Base-by-base conservation (phyloP, 2,329 filamentous ascomycete genomes). In the Penicillium sp. region DNA sequence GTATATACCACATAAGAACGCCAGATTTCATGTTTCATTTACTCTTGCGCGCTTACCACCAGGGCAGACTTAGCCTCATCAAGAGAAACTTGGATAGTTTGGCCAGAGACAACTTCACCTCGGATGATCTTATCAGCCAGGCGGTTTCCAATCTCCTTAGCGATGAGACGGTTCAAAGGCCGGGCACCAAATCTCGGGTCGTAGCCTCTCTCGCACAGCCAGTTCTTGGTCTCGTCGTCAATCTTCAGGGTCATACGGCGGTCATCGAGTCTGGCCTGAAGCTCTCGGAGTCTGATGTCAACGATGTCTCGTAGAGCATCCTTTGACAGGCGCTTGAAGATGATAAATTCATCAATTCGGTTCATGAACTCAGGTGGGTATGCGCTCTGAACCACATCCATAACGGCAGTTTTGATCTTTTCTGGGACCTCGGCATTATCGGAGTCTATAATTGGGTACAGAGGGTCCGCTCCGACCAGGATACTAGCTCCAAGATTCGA, bases 361-460 rank as follows among this genome's bases (percentile, higher is more conserved):
- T 99, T 97, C 61, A 97, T 83, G 80, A 97, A 99, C 72, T 97
- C 94, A 3, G 94, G 94, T 5, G 93, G 86, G 70, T 97, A 88
- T 1, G 81, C 76, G 9, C 80, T 74, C 17, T 88, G 81, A 1
- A 97, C 92, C 16, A 95, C 86, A 67, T 96, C 89, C 86, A 97
- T 91, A 51, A 97, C 92, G 0, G 89, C 87, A 55, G 84, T 80
- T 67, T 90, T 90, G 44, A 92, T 84, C 0, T 85, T 84, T 0
- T 86, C 82, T 16, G 88, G 85, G 55, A 97, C 86, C 31, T 89
- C 86, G 38, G 88, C 87, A 46, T 84, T 81, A 1, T 79, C 69
- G 4, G 81, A 82, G 60, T 88, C 83, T 53, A 82, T 83, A 75
- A 87, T 85, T 0, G 84, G 82, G 64, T 88, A 82, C 8, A 84